Base-by-base conservation (phyloP, 2,329 filamentous ascomycete genomes). In the Trichoderma sp. region DNA sequence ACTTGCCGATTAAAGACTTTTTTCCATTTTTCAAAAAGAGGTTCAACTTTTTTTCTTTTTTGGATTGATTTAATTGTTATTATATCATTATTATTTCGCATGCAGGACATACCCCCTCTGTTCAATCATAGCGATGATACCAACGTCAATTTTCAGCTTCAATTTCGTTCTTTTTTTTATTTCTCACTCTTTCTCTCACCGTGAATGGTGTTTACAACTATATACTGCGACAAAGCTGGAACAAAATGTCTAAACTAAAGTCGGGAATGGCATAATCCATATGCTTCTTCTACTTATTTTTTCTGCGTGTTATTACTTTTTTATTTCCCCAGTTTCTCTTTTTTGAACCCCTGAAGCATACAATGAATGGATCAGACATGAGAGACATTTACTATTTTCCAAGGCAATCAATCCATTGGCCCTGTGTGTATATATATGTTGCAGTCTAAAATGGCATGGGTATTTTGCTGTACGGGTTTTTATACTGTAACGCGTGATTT, bases 101-200 rank as follows among this genome's bases (percentile, higher is more conserved):
- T 76, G 75, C 74, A 73, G 76, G 73, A 76, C 76, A 80, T 77
- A 79, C 77, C 77, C 77, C 77, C 78, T 74, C 78, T 77, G 73
- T 80, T 80, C 76, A 66, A 43, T 70, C 67, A 71, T 72, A 75
- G 74, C 72, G 59, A 72, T 71, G 72, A 73, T 73, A 73, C 72
- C 72, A 73, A 73, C 32, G 69, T 72, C 34, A 15, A 73, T 65
- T 62, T 61, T 69, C 36, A 62, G n/a, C 47, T 47, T 68, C 55
- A 61, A 34, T 59, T 68, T 63, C 28, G 50, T 71, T 26, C 34
- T 68, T 58, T 67, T 57, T 57, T 26, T 53, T 26, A 26, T 57
- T 20, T 34, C 43, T 47, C 17, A 5, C 43, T 20, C 43, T 50
- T 6, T 50, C n/a, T 39, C 15, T 39, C 43, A 50, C 43, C 43